phyloP scores from a whole-genome alignment of 352 stramenopile genomes.

The Phytophthora litchii region DNA sequence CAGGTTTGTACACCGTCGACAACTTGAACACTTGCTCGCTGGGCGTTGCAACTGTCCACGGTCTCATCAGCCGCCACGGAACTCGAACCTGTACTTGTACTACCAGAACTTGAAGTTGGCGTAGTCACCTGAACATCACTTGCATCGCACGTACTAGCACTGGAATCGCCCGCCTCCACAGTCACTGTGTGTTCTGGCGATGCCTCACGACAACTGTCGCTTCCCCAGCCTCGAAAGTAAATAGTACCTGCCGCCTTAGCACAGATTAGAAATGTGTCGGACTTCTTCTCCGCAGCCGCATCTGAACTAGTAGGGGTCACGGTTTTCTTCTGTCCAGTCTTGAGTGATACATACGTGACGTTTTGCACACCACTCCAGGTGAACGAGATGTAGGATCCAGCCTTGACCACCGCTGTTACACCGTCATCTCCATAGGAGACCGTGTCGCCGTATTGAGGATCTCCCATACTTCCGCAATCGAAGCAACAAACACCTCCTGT shows the following conservation, averaged over 20 bases:
- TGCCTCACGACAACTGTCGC: slow-evolving; percentile 53
- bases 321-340: slow-evolving; percentile 71
- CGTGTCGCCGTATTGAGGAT: slow-evolving; percentile 34
- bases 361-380: slow-evolving; percentile 54
- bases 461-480: slow-evolving; percentile 55
- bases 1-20: slow-evolving; percentile 46
- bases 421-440: slow-evolving; percentile 49
- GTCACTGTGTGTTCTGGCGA: slow-evolving; percentile 54
- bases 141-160: slow-evolving; percentile 24
- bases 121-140: slow-evolving; percentile 21
- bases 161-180: slow-evolving; percentile 43
- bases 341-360: slow-evolving; percentile 70
- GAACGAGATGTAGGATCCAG: slow-evolving; percentile 58
- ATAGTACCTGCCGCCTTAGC: slow-evolving; percentile 54
- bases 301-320: slow-evolving; percentile 49
- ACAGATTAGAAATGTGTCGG: slow-evolving; percentile 65
- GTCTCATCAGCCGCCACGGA: slow-evolving; percentile 26
- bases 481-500: slow-evolving; percentile 72
- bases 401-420: slow-evolving; percentile 53
- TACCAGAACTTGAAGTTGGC: slow-evolving; percentile 4
- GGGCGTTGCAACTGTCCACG: slow-evolving; percentile 52
- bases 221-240: slow-evolving; percentile 65
- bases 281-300: slow-evolving; percentile 38
- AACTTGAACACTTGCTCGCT: slow-evolving; percentile 50
- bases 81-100: slow-evolving; percentile 19